Evolutionary conservation across 1,139 yeast species (phyloP), one percentile per base, ranked within the genome.

Genomic region (Hansenula anomala): DNA sequence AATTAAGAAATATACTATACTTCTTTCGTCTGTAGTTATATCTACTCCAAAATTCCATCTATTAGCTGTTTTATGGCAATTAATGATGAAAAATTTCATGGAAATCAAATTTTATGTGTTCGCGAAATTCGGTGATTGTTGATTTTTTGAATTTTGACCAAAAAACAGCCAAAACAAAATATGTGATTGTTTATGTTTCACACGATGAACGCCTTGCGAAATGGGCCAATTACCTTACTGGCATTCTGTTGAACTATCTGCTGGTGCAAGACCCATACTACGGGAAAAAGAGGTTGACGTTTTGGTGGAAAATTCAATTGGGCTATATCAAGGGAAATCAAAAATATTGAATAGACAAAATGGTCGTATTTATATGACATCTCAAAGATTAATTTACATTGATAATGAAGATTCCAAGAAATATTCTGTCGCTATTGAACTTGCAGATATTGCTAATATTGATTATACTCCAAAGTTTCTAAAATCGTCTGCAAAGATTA

Each of bases 331-430:
- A 51, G 92, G 89, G 18, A 76, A 76, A 42, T 67, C 67, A 50
- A 86, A 86, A 61, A 73, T 86, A 17, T 39, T 64, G 2, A 67
- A 74, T 25, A 75, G 80, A 42, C 96, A 87, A 55, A 65, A 73
- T 46, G 97, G 97, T 1, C 66, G 96, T 30, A 55, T 85, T 0
- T 90, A 89, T 54, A 63, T 92, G 34, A 89, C 97, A 0, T 76
- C 79, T 33, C 71, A 70, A 41, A 64, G 97, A 35, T 60, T 92
- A 3, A 78, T 90, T 18, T 90, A 81, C 56, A 75, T 89, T 12
- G 92, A 85, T 52, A 73, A 76, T 40, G 51, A 41, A 2, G 53
- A 63, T 12, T 71, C 73, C 1, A 50, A 56, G 13, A 57, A 62
- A 16, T 51, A 63, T 36, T 75, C 87, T 13, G 57, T 85, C 9